Percentiles rank a stretch among this genome's conserved stretches.
Evolutionary conservation across 495 filamentous ascomycete species (phyloP).

Genomic region (Neurospora cerealis): DNA sequence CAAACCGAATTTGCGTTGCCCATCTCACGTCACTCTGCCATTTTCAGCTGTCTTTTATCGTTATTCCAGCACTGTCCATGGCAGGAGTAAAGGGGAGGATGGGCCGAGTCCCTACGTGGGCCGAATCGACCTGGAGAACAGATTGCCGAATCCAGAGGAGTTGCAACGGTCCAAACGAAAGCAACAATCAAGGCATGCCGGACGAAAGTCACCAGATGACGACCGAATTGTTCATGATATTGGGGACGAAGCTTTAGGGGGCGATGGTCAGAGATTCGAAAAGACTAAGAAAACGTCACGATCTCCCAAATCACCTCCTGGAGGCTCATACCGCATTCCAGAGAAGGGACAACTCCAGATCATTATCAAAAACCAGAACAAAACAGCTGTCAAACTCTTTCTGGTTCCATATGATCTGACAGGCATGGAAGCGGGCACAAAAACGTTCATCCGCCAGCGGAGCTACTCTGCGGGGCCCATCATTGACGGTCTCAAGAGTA

Average conservation of each 20-base stretch:
- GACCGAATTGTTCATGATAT: conserved; percentile 19
- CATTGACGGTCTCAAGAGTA: conserved; percentile 50
- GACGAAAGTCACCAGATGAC: conserved; percentile 15
- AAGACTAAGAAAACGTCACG: conserved; percentile 52
- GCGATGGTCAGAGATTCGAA: conserved; percentile 27
- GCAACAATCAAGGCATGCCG: conserved; percentile 25
- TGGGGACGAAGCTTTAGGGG: conserved; percentile 21
- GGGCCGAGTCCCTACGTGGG: conserved; percentile 95
- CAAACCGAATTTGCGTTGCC: conserved; percentile 76
- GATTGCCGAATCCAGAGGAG: conserved; percentile 43
- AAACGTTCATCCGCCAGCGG: conserved; percentile 93
- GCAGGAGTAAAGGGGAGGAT: conserved; percentile 55
- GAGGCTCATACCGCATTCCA: conserved; percentile 88
- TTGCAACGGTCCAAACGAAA: conserved; percentile 36
- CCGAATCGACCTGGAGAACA: conserved; percentile 81
- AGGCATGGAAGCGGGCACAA: conserved; percentile 93
- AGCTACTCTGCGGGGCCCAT: conserved; percentile 86
- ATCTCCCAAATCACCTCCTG: conserved; percentile 64
- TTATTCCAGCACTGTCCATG: conserved; percentile 57
- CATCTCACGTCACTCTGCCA: conserved; percentile 81
- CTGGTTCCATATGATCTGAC: conserved; percentile 88
- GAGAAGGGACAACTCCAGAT: conserved; percentile 94
- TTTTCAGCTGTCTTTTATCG: conserved; percentile 98
- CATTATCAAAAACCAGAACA: conserved; percentile 93
- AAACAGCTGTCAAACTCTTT: conserved; percentile 92